Evolutionary conservation across 2,329 filamentous ascomycete genomes (phyloP).

Genomic region (Epichloe typhina): DNA sequence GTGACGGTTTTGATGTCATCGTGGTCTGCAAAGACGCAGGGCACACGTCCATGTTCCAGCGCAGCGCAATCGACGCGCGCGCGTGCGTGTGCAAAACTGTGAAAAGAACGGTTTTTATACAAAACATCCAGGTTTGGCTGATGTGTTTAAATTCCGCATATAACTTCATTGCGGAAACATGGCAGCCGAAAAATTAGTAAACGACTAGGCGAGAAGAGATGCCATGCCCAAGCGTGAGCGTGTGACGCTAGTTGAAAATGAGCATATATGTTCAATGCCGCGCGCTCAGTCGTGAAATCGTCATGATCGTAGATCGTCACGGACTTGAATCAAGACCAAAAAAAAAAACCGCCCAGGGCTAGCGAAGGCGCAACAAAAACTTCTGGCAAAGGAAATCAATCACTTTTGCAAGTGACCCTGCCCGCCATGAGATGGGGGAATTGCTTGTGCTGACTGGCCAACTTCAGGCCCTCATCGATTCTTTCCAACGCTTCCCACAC

Average conservation of each 20-base stretch:
- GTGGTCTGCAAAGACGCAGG: constrained; percentile 6
- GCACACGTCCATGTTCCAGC: constrained; percentile 4
- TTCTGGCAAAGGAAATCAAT: constrained; percentile 1
- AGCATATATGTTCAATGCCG: neutral
- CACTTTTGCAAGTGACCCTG: neutral
- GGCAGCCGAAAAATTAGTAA: neutral
- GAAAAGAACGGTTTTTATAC: constrained; percentile 11
- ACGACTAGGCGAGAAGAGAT: neutral
- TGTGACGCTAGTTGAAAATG: neutral
- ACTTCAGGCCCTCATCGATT: neutral
- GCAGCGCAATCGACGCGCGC: constrained; percentile 18
- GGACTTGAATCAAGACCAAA: constrained; percentile 1
- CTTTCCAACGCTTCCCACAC: neutral
- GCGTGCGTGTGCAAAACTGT: constrained; percentile 8
- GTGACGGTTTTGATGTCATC: constrained; percentile 2
- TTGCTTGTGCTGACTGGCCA: neutral
- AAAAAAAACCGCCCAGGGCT: neutral
- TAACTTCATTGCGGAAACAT: neutral
- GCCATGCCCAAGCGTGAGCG: neutral
- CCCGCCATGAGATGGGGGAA: neutral
- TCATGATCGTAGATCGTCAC: constrained; percentile 10
- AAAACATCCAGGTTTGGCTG: constrained; percentile 8
- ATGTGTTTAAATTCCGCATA: constrained; percentile 5
- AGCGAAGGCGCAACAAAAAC: neutral
- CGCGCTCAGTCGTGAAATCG: constrained; percentile 5